Evolutionary conservation across 2,329 filamentous ascomycete genomes (phyloP), one percentile per base, ranked within the genome.

Genomic region (Colletotrichum cereale): DNA sequence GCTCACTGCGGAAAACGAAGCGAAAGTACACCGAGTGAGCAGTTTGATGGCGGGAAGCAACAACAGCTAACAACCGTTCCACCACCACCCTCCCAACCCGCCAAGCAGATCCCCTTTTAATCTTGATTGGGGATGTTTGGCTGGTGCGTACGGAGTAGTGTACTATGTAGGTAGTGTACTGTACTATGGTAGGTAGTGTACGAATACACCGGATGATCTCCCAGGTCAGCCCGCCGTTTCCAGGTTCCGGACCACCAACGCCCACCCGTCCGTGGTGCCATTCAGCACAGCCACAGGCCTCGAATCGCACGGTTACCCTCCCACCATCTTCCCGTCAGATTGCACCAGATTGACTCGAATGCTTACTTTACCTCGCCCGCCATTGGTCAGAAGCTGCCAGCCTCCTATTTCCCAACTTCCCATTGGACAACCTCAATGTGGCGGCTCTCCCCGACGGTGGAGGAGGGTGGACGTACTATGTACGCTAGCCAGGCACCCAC

Each of bases 241-340:
- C 58, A 60, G 18, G 55, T 62, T 67, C 64, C 65, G 52, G 65
- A 58, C 63, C 67, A 64, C 66, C 42, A 65, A 58, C 42, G 61
- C 26, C 34, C 61, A 60, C 61, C 63, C 36, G 64, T 44, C n/a
- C 70, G 73, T 73, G 73, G 71, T 74, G 73, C 72, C 68, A 74
- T 74, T 74, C 53, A 65, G 69, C 73, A 74, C 73, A 74, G 73
- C 73, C 73, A 74, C 73, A 74, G 62, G 56, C 29, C 40, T 31
- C 60, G 31, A 71, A 74, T 74, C 62, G 69, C 64, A 72, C 66
- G 73, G 66, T 73, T 31, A 62, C 61, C 56, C 38, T 73, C 42
- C 58, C 65, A 63, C 58, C 65, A 63, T 55, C 64, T 47, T 68
- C 14, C 36, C 52, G 11, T 29, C 40, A 21, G 34, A 31, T 44